Evolutionary conservation across 1,284 basidiomycete species (phyloP).

Genomic region (Paramarasmius palmivorus): DNA sequence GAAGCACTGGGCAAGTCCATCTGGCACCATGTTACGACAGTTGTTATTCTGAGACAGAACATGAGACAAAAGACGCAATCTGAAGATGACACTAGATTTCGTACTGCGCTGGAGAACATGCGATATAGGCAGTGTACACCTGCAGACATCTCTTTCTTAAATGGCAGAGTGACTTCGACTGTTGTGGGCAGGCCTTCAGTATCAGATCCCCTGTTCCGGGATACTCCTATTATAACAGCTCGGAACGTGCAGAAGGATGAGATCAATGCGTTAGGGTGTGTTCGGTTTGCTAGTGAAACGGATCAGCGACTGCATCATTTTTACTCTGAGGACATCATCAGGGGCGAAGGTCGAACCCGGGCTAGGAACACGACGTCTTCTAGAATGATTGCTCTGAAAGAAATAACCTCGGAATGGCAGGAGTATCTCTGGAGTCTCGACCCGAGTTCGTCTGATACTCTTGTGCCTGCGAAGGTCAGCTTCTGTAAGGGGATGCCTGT

Average conservation of each 20-base stretch:
- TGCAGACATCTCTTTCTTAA: too few relatives aligned
- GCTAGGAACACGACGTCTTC: constrained; percentile 2
- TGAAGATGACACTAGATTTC: too few relatives aligned
- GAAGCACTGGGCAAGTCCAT: too few relatives aligned
- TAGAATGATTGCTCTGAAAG: too few relatives aligned
- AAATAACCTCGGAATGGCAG: constrained; percentile 8
- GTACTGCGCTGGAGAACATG: too few relatives aligned
- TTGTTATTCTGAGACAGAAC: too few relatives aligned
- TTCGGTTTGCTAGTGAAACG: constrained; percentile 17
- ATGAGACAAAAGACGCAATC: too few relatives aligned
- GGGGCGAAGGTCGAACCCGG: background rate
- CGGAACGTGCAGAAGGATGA: constrained; percentile 17
- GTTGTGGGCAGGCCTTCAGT: background rate
- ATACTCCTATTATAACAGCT: constrained; percentile 21
- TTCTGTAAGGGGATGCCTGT: constrained; percentile 31
- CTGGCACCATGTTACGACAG: too few relatives aligned
- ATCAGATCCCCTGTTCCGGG: background rate
- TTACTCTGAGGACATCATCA: constrained; percentile 14
- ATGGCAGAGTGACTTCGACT: constrained; percentile 1
- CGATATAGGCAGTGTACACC: too few relatives aligned
- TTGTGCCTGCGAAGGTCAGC: constrained; percentile 25
- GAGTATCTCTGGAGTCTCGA: constrained; percentile 22
- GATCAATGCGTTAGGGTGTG: constrained; percentile 17
- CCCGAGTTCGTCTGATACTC: constrained; percentile 11
- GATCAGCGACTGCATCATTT: constrained; percentile 5